Conservation (phyloP, 75 land plant genomes). For the Ceratopteris richardii region DNA sequence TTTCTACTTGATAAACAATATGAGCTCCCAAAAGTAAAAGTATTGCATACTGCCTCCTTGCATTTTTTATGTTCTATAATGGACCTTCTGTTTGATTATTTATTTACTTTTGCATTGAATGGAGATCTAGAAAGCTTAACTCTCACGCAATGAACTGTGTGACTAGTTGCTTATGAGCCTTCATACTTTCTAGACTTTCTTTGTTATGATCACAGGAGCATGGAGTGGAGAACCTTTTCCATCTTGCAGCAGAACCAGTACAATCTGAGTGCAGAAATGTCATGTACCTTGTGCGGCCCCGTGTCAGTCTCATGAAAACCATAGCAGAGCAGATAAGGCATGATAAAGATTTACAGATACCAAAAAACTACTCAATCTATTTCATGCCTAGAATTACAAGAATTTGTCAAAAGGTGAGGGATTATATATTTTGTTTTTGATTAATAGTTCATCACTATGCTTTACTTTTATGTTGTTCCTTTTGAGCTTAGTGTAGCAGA, state of each 20-base stretch:
- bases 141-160: too few species aligned
- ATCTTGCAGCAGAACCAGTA: conserved; percentile 63
- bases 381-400: conserved; percentile 88
- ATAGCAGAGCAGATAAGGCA: conserved; percentile 64
- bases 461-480: background rate
- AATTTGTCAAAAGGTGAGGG: conserved; percentile 77
- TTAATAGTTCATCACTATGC: background rate
- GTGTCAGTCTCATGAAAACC: conserved; percentile 56
- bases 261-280: conserved; percentile 73
- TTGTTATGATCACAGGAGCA: too few species aligned
- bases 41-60: too few species aligned
- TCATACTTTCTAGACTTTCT: background rate
- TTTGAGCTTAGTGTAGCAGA: too few species aligned
- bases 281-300: conserved; percentile 63
- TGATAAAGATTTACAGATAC: conserved; percentile 54
- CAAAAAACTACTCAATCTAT: conserved; percentile 64
- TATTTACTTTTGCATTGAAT: too few species aligned
- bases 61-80: too few species aligned
- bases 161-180: too few species aligned
- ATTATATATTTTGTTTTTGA: background rate
- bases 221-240: conserved; percentile 69
- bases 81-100: too few species aligned
- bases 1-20: too few species aligned
- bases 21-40: too few species aligned
- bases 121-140: too few species aligned